Percentiles rank a stretch among this genome's conserved stretches.
Conservation (phyloP, 176 grass and related monocot genomes). For the Poa pratensis region DNA sequence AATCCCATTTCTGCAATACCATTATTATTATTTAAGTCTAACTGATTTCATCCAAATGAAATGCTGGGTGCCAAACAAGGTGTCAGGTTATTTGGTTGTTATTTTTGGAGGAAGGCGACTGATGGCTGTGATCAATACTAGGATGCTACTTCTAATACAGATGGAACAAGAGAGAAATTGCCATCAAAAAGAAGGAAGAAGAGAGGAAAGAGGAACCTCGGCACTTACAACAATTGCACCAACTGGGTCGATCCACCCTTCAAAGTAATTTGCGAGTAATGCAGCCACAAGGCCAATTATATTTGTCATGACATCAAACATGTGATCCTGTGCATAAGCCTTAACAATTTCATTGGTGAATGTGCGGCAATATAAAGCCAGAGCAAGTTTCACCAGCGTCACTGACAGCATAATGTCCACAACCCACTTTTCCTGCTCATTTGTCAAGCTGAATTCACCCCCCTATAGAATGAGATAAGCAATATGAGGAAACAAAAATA, state of each 20-base stretch:
- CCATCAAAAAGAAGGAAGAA: not conserved
- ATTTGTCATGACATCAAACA: slow-evolving; percentile 96
- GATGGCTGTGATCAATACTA: not conserved
- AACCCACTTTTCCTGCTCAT: slow-evolving; percentile 88
- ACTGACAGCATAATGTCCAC: slow-evolving; percentile 82
- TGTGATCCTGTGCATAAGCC: slow-evolving; percentile 94
- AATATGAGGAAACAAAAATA: slow-evolving; percentile 6
- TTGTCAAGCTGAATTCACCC: slow-evolving; percentile 80
- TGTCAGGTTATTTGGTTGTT: not conserved
- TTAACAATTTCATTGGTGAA: slow-evolving; percentile 95
- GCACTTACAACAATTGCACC: slow-evolving; percentile 91
- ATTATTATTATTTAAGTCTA: not conserved
- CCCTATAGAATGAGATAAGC: slow-evolving; percentile 49
- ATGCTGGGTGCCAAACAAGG: no score
- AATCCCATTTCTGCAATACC: not conserved
- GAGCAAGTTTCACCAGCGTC: slow-evolving; percentile 80
- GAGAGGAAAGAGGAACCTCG: not conserved
- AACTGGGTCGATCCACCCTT: slow-evolving; percentile 85
- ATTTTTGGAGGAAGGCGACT: not conserved
- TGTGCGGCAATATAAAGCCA: slow-evolving; percentile 78
- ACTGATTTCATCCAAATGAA: not conserved
- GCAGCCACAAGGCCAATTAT: slow-evolving; percentile 86
- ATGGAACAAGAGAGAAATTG: slow-evolving; percentile 23
- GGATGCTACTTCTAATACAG: slow-evolving; percentile 12
- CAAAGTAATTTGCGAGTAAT: slow-evolving; percentile 76